Conservation (phyloP, 139 green algal genomes). For the Spirogloea muscicola region DNA sequence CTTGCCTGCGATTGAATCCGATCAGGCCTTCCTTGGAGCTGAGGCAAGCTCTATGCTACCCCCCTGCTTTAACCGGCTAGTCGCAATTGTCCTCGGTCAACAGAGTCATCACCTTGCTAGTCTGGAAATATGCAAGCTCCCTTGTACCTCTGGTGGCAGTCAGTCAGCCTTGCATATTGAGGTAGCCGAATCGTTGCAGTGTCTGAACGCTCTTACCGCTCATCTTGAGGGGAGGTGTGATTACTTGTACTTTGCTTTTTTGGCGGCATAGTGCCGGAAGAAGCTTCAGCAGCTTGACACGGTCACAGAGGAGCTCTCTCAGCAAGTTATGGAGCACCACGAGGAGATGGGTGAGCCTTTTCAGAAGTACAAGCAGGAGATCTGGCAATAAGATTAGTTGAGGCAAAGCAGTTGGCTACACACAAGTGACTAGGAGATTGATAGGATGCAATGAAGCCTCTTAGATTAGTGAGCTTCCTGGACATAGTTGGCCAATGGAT, state of each 20-base stretch:
- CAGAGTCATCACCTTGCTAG: background rate
- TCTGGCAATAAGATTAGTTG: no score
- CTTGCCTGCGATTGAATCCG: background rate
- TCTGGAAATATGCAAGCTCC: background rate
- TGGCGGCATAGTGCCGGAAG: conserved; percentile 5
- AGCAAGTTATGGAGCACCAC: conserved; percentile 43
- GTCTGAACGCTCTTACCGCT: background rate
- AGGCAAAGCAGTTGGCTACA: no score
- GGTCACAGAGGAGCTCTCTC: conserved; percentile 31
- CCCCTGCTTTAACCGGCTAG: background rate
- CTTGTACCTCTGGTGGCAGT: background rate
- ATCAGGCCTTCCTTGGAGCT: conserved; percentile 14
- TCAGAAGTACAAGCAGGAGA: no score
- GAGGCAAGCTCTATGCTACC: conserved; percentile 6
- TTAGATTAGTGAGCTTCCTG: no score
- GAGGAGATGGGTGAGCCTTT: conserved; percentile 35
- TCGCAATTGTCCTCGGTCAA: background rate
- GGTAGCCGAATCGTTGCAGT: background rate
- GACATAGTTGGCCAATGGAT: no score
- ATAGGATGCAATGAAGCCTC: no score
- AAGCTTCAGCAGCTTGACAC: conserved; percentile 25
- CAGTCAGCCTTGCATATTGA: background rate
- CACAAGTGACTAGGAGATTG: no score
- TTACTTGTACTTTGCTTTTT: background rate
- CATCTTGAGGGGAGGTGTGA: background rate